Evolutionary conservation across 176 grass and related monocot genomes (phyloP), one percentile per base, ranked within the genome.

Genomic region (Poa pratensis): DNA sequence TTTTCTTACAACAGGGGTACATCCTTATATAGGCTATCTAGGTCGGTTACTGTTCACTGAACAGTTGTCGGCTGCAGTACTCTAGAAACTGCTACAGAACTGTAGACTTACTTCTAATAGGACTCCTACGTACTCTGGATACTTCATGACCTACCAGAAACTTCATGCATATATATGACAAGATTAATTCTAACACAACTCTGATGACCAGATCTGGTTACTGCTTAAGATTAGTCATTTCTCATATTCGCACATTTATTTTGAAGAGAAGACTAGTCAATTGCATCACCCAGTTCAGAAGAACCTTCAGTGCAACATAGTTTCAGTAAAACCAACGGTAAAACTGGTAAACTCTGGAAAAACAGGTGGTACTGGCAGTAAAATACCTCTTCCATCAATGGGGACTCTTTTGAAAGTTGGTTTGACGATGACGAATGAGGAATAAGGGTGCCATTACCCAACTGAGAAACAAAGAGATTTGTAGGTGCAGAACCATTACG

Each of bases 401-500:
- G 90, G 49, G 90, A 94, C 84, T 99, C 96, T 63, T 95, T 99
- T 32, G 58, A 77, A 89, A 98, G 85, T 91, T 90, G 93, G 42
- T 87, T 92, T 63, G 85, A 94, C 20, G 96, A 96, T 43, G 88
- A 92, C 1, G 91, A 99, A 82, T 85, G 79, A 23, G 96, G 96
- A 75, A 99, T 79, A 78, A 94, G 65, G 19, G 93, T 99, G 28
- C 91, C 96, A 82, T 94, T 96, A 48, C 93, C 96, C 77, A 99
- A 85, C 57, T 94, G 82, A 78, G 96, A 96, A 63, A 99, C 90
- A 72, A 99, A 99, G 22, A 94, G 84, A 87, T 94, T 92, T 30
- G 96, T 96, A 49, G 89, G 96, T 2, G 63, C 82, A 54, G 96
- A 95, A 78, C 96, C 96, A 89, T 99, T 99, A 73, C 91, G 94